Evolutionary conservation across 2,329 filamentous ascomycete genomes (phyloP), one percentile per base, ranked within the genome.

Genomic region (Cladosporium velox): DNA sequence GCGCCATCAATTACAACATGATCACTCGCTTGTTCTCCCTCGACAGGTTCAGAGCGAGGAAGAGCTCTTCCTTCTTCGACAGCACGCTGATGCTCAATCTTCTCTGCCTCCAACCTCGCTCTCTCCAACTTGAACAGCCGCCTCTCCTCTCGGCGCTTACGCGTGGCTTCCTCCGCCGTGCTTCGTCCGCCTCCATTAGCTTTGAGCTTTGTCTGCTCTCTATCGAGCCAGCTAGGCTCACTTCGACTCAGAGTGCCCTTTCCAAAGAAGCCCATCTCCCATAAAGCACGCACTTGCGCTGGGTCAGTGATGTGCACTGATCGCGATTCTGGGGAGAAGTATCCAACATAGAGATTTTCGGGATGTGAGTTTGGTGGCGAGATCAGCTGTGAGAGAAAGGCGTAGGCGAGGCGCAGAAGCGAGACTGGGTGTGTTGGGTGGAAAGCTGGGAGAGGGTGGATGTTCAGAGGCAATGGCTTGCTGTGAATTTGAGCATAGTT

Each of bases 211-310:
- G 90, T 88, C 77, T 91, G 90, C 78, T 97, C 92, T 69, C 91
- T 85, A 70, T 91, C 91, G 60, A 97, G 79, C 95, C 95, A 99
- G 71, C 89, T 95, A 3, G 94, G 94, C 77, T 99, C 94, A 82
- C 93, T 97, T 72, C 96, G 88, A 81, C 93, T 97, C 66, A 98
- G 82, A 72, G 84, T 94, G 54, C 95, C 95, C 78, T 97, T 97
- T 58, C 96, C 96, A 78, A 94, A 99, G 79, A 99, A 99, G 5
- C 95, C 95, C 81, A 96, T 92, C 78, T 97, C 91, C 95, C 96
- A 99, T 28, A 99, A 79, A 1, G 90, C 92, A 64, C 90, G 85
- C 68, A 96, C 89, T 3, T 92, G 89, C 65, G 84, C 83, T 30
- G 88, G 83, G 76, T 97, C 90, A 21, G 88, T 92, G 65, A 99